Percentiles rank a stretch among this genome's conserved stretches.
These are phyloP conservation scores for Macrocybe gigantea DNA, from an alignment of 768 basidiomycete species.

Conservation along the genomic window DNA sequence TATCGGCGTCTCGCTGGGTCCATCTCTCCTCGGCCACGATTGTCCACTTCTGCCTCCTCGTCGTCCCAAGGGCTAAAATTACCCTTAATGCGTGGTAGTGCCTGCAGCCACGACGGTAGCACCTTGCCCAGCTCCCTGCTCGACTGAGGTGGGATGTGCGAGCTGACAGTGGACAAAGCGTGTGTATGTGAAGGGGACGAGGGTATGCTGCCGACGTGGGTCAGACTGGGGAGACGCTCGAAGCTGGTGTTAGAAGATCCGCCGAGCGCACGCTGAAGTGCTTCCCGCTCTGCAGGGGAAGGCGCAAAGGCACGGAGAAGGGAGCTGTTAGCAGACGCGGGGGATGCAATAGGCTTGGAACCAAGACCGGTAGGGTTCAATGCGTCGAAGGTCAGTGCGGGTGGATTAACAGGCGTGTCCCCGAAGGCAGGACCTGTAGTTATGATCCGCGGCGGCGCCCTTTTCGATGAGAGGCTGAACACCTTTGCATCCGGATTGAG, in stretches of 20 bases:
- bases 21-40: conserved; percentile 3
- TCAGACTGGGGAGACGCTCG: conserved; percentile 72
- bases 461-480: conserved; percentile 49
- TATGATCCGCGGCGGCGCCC: conserved; percentile 12
- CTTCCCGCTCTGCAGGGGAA: conserved; percentile 83
- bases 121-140: conserved; percentile 24
- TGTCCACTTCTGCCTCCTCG: conserved; percentile 37
- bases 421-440: conserved; percentile 11
- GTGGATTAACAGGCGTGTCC: conserved; percentile 8
- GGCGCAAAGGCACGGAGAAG: conserved; percentile 81
- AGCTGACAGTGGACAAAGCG: conserved; percentile 20
- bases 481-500: conserved; percentile 86
- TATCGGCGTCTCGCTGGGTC: conserved; percentile 8
- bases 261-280: conserved; percentile 71
- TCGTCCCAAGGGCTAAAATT: conserved; percentile 85
- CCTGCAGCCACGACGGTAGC: conserved; percentile 64
- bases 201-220: conserved; percentile 69
- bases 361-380: conserved; percentile 58
- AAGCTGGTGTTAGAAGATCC: conserved; percentile 70
- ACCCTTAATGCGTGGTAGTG: conserved; percentile 54
- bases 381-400: conserved; percentile 39
- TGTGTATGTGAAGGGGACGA: conserved; percentile 58
- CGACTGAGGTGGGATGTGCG: conserved; percentile 18
- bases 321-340: conserved; percentile 40
- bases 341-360: conserved; percentile 23